A percentile compares a stretch with the other conserved stretches of the same genome.
These are phyloP conservation scores for Forsythia suspensa DNA, from an alignment of 257 asterid species.

Conservation along the genomic window DNA sequence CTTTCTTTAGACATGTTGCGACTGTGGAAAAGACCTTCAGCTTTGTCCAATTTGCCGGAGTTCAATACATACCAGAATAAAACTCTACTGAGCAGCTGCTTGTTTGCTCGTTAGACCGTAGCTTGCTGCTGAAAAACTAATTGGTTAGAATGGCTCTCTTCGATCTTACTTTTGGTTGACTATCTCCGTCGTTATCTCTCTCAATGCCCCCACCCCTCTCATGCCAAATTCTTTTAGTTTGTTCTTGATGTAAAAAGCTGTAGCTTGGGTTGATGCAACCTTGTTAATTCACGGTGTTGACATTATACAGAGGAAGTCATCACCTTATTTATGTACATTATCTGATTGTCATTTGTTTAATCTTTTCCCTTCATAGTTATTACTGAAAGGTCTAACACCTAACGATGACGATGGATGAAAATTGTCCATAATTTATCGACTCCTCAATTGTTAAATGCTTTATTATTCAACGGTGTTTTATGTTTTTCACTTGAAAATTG, in stretches of 20 bases:
- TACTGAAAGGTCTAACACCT: not conserved
- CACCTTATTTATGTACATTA: not conserved
- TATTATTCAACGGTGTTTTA: too few species aligned
- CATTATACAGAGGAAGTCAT: constrained; percentile 14
- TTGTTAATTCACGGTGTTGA: not conserved
- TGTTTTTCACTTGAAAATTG: too few species aligned
- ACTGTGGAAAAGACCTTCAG: constrained; percentile 68
- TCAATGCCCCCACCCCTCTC: not conserved
- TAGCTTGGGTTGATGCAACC: not conserved
- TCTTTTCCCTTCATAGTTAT: not conserved
- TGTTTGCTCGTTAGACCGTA: constrained; percentile 1
- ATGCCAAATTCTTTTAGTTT: constrained; percentile 29
- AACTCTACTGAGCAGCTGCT: constrained; percentile 58
- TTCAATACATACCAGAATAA: constrained; percentile 75
- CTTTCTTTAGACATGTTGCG: constrained; percentile 64
- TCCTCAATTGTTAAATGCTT: too few species aligned
- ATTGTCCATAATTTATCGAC: too few species aligned
- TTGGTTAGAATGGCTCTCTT: not conserved
- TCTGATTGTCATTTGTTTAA: constrained; percentile 4
- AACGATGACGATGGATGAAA: too few species aligned
- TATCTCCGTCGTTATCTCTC: not conserved
- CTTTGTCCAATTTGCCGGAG: constrained; percentile 83
- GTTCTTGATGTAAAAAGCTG: not conserved
- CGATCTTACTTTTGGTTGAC: too few species aligned
- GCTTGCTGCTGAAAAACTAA: not conserved